These are phyloP conservation scores for Rhizoctonia solani DNA, from an alignment of 1,284 basidiomycete species.

Conservation along the genomic window DNA sequence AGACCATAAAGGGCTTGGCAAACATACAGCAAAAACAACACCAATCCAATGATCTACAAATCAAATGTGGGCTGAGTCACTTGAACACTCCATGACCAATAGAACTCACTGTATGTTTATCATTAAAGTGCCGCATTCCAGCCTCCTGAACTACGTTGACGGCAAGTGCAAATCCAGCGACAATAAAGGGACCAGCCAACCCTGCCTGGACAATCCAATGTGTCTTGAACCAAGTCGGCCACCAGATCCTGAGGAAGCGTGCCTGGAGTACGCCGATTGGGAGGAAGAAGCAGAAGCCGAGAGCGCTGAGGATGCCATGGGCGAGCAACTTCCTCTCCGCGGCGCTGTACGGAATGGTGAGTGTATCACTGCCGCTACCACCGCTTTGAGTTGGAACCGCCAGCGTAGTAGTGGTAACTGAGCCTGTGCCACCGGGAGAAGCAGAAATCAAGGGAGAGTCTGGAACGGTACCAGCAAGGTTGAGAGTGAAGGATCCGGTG, in stretches of 20 bases:
- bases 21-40: conserved; percentile 36
- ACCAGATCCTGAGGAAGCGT: conserved; percentile 25
- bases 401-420: background rate
- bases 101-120: conserved; percentile 32
- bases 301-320: conserved; percentile 25
- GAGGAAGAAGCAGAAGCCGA: conserved; percentile 31
- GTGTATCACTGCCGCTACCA: background rate
- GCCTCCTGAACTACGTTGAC: conserved; percentile 3
- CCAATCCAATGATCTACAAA: conserved; percentile 32
- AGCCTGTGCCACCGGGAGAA: background rate
- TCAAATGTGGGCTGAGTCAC: background rate
- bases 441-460: background rate
- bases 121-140: conserved; percentile 17
- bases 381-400: conserved; percentile 15
- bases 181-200: conserved; percentile 35
- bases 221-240: conserved; percentile 34
- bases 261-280: conserved; percentile 29
- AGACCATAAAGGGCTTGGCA: conserved; percentile 33
- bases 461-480: conserved; percentile 6
- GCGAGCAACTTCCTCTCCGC: conserved; percentile 23
- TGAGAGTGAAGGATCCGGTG: conserved; percentile 5
- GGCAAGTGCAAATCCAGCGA: conserved; percentile 36
- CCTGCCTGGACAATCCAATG: conserved; percentile 37
- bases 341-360: conserved; percentile 4
- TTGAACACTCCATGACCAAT: background rate